Conservation (phyloP, 495 filamentous ascomycete species). For the Aspergillus incahuasiensis region DNA sequence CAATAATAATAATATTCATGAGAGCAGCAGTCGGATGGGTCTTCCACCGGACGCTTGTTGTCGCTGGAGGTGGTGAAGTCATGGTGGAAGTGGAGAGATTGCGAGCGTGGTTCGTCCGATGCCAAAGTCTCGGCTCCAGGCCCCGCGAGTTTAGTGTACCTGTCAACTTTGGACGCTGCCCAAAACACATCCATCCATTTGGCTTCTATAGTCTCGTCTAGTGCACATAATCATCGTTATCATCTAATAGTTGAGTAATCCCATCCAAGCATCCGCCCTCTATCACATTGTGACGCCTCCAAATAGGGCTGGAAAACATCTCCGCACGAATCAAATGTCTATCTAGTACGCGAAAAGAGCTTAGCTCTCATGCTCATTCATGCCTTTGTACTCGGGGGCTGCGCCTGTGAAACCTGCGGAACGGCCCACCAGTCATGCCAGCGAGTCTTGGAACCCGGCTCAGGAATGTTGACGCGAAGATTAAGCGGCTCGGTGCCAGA, state of each 20-base stretch:
- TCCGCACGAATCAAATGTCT: not conserved
- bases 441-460: slow-evolving; percentile 42
- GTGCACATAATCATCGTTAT: not conserved
- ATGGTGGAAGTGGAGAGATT: not conserved
- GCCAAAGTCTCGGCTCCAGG: not conserved
- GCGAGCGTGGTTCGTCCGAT: not conserved
- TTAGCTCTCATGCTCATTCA: not conserved
- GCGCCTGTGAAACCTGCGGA: slow-evolving; percentile 50
- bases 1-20: not conserved
- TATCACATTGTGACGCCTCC: not conserved
- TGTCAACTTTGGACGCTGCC: not conserved
- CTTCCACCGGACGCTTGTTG: not conserved
- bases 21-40: not conserved
- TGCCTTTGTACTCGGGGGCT: not conserved
- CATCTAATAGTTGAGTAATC: not conserved
- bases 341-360: not conserved
- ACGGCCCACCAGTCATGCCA: slow-evolving; percentile 80
- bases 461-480: slow-evolving; percentile 50
- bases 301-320: not conserved
- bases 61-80: not conserved
- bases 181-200: not conserved
- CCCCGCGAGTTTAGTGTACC: not conserved
- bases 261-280: not conserved
- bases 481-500: slow-evolving; percentile 19
- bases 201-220: not conserved